Conservation (phyloP, 2,329 filamentous ascomycete species). For the Colletotrichum cuscutae region DNA sequence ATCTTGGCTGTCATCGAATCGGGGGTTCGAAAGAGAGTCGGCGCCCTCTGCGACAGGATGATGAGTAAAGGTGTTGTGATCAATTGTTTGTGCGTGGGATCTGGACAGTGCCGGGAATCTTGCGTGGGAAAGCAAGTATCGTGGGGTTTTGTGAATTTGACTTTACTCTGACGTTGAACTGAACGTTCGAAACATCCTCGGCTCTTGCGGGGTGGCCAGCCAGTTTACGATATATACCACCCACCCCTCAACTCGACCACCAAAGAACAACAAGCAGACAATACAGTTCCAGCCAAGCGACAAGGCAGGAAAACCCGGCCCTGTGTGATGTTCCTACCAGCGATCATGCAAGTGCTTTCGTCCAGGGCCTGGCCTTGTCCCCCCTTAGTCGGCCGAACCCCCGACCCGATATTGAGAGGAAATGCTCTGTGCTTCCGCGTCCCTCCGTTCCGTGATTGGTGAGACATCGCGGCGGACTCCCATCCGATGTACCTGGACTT, state of each 20-base stretch:
- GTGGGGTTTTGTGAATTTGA: slow-evolving; percentile 8
- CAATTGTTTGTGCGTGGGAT: background rate
- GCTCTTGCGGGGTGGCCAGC: slow-evolving; percentile 10
- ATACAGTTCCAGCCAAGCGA: slow-evolving; percentile 13
- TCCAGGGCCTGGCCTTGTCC: slow-evolving; percentile 10
- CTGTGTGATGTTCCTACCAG: slow-evolving; percentile 20
- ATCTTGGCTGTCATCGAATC: slow-evolving; percentile 36
- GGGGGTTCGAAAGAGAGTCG: slow-evolving; percentile 3
- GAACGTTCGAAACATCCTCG: slow-evolving; percentile 7
- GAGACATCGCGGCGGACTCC: slow-evolving; percentile 10
- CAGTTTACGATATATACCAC: slow-evolving; percentile 31
- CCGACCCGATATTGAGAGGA: slow-evolving; percentile 7
- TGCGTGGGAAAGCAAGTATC: background rate
- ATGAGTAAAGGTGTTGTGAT: background rate
- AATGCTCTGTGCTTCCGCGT: slow-evolving; percentile 2
- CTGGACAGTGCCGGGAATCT: background rate
- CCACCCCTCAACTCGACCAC: slow-evolving; percentile 2
- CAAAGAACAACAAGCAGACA: background rate
- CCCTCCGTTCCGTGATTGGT: slow-evolving; percentile 26
- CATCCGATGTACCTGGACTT: slow-evolving; percentile 21
- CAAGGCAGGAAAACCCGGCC: slow-evolving; percentile 15
- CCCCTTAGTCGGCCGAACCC: slow-evolving; percentile 9
- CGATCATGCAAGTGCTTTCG: slow-evolving; percentile 20
- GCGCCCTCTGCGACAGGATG: background rate
- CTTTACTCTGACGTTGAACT: slow-evolving; percentile 9